Evolutionary conservation across 257 asterid genomes (phyloP).

Genomic region (Coffea eugenioides): DNA sequence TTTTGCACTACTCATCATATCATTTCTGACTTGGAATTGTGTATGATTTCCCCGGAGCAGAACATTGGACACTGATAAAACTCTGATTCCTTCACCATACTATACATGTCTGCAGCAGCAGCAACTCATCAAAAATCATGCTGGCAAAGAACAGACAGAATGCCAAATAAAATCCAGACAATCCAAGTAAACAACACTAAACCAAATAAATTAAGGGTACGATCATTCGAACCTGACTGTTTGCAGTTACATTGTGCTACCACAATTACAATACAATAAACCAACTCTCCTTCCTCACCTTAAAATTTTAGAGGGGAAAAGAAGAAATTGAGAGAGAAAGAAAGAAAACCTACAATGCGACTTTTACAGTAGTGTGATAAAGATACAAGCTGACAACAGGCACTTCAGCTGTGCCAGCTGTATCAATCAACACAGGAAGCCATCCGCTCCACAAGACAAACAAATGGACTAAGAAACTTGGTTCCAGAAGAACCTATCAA

Average conservation of each 20-base stretch:
- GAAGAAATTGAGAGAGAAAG: neutral
- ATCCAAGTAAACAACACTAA: neutral
- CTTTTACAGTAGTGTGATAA: neutral
- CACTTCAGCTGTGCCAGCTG: slow-evolving; percentile 8
- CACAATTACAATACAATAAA: slow-evolving; percentile 3
- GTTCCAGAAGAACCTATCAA: neutral
- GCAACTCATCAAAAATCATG: neutral
- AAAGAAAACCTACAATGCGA: slow-evolving; percentile 5
- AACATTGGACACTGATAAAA: no score
- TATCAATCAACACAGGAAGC: slow-evolving; percentile 6
- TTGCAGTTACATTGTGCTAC: slow-evolving; percentile 16
- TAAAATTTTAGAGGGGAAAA: slow-evolving; percentile 5
- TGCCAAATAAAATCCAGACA: neutral
- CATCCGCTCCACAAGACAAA: slow-evolving; percentile 17
- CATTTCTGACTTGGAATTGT: no score
- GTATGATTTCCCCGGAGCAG: no score
- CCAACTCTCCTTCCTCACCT: slow-evolving; percentile 12
- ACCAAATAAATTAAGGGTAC: neutral
- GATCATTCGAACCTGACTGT: slow-evolving; percentile 8
- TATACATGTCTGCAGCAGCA: no score
- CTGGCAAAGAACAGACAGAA: neutral
- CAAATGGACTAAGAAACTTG: slow-evolving; percentile 8
- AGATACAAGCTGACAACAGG: neutral
- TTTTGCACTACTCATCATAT: no score
- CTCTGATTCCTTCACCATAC: no score